Percentiles rank a stretch among this genome's conserved stretches.
phyloP scores from a whole-genome alignment of 495 filamentous ascomycete species.

The Penicillium steckii region DNA sequence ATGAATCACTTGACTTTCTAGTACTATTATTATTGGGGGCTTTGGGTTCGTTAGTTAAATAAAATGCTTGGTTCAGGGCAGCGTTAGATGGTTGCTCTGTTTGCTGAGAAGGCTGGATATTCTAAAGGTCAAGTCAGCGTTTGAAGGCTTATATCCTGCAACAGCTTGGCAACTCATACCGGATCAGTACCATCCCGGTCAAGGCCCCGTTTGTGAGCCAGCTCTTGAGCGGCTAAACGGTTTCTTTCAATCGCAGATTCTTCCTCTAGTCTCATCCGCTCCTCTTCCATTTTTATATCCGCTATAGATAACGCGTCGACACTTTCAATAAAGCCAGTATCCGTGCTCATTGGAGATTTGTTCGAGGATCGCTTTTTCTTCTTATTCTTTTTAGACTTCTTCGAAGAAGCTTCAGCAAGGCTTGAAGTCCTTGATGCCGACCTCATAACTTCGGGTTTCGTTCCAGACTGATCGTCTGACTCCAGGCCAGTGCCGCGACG shows the following conservation, averaged over 20 bases:
- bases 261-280: slow-evolving; percentile 63
- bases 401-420: slow-evolving; percentile 52
- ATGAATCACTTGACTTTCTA: slow-evolving; percentile 13
- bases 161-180: slow-evolving; percentile 3
- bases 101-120: slow-evolving; percentile 2
- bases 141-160: not conserved
- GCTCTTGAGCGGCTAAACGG: slow-evolving; percentile 65
- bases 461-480: slow-evolving; percentile 69
- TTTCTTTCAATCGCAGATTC: slow-evolving; percentile 67
- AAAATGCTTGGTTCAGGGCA: slow-evolving; percentile 7
- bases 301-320: slow-evolving; percentile 55
- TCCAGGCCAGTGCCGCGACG: slow-evolving; percentile 59
- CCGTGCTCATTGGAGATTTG: slow-evolving; percentile 23
- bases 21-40: not conserved
- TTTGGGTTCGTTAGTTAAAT: slow-evolving; percentile 10
- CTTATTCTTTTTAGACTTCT: slow-evolving; percentile 35
- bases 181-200: slow-evolving; percentile 13
- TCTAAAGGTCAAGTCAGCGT: slow-evolving; percentile 15
- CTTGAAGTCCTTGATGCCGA: slow-evolving; percentile 54
- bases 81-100: slow-evolving; percentile 10
- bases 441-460: slow-evolving; percentile 63
- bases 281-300: slow-evolving; percentile 77
- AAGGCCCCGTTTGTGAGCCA: slow-evolving; percentile 72
- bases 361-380: slow-evolving; percentile 28
- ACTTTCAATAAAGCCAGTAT: slow-evolving; percentile 25